A percentile compares a stretch with the other conserved stretches of the same genome.
Evolutionary conservation across 768 basidiomycete genomes (phyloP).

Genomic region (Psilocybe cubensis): DNA sequence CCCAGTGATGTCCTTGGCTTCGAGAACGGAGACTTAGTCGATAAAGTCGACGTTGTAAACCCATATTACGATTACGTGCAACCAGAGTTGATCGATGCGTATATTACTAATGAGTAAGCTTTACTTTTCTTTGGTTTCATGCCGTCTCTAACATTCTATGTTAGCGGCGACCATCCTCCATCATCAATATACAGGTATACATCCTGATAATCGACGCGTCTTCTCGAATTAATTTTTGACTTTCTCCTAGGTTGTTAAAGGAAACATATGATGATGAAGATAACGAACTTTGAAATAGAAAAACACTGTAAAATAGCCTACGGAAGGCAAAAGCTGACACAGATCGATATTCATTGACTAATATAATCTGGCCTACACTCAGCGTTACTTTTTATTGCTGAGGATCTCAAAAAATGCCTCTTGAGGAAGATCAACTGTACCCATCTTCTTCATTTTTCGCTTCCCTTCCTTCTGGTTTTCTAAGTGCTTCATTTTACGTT

Average conservation of each 20-base stretch:
- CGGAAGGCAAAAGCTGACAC: constrained; percentile 10
- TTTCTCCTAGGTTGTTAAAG: constrained; percentile 69
- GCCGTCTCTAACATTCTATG: constrained; percentile 11
- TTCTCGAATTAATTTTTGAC: constrained; percentile 13
- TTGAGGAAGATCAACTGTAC: constrained; percentile 89
- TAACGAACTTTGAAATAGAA: constrained; percentile 61
- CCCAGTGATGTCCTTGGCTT: constrained; percentile 67
- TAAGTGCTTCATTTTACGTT: constrained; percentile 89
- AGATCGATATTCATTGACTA: constrained; percentile 16
- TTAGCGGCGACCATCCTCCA: constrained; percentile 94
- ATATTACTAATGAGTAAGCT: constrained; percentile 95
- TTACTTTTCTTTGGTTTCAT: constrained; percentile 14
- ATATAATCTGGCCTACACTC: constrained; percentile 14
- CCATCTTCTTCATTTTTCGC: constrained; percentile 84
- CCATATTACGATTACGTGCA: constrained; percentile 97
- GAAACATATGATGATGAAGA: constrained; percentile 97
- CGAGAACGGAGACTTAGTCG: constrained; percentile 77
- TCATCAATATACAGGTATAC: constrained; percentile 86
- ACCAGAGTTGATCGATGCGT: constrained; percentile 90
- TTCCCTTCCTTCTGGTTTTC: constrained; percentile 95
- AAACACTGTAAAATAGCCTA: constrained; percentile 17
- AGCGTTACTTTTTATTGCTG: constrained; percentile 52
- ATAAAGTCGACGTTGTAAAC: constrained; percentile 91
- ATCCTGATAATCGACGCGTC: background rate
- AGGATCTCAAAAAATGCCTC: constrained; percentile 95